Evolutionary conservation across 73 alveolate species (phyloP).

Genomic region (Paramecium bursaria): DNA sequence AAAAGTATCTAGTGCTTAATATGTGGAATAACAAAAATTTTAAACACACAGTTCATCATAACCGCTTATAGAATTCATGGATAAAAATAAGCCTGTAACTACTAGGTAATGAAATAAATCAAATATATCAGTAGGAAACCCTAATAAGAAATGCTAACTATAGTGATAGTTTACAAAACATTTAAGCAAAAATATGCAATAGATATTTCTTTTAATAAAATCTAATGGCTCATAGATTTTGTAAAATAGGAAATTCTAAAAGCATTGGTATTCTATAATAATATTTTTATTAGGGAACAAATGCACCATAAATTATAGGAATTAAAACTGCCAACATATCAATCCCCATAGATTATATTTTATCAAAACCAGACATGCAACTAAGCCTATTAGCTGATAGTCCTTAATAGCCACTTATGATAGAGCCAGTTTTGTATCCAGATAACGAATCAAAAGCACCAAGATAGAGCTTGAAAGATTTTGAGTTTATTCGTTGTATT

Average conservation of each 20-base stretch:
- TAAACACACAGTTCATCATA: constrained; percentile 33
- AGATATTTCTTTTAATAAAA: constrained; percentile 43
- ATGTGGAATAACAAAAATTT: constrained; percentile 24
- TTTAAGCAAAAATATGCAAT: constrained; percentile 51
- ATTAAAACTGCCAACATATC: constrained; percentile 55
- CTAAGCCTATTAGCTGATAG: constrained; percentile 1
- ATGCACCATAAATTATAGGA: neutral
- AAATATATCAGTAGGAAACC: constrained; percentile 22
- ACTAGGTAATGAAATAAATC: constrained; percentile 35
- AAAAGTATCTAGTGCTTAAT: constrained; percentile 28
- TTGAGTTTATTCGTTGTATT: constrained; percentile 57
- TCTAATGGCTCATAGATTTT: constrained; percentile 54
- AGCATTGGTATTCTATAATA: neutral
- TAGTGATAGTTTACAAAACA: constrained; percentile 16
- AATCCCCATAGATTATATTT: constrained; percentile 33
- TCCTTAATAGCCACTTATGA: constrained; percentile 20
- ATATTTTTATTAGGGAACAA: neutral
- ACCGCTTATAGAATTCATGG: constrained; percentile 50
- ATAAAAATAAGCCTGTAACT: constrained; percentile 41
- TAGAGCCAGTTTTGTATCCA: constrained; percentile 7
- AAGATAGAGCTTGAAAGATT: constrained; percentile 44
- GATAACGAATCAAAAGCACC: constrained; percentile 19
- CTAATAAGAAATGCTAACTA: constrained; percentile 44
- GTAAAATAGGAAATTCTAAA: constrained; percentile 24
- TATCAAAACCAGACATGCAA: constrained; percentile 53